Percentiles rank a stretch among this genome's conserved stretches.
Evolutionary conservation across 2,329 filamentous ascomycete genomes (phyloP).

Genomic region (Fusarium newnesense): DNA sequence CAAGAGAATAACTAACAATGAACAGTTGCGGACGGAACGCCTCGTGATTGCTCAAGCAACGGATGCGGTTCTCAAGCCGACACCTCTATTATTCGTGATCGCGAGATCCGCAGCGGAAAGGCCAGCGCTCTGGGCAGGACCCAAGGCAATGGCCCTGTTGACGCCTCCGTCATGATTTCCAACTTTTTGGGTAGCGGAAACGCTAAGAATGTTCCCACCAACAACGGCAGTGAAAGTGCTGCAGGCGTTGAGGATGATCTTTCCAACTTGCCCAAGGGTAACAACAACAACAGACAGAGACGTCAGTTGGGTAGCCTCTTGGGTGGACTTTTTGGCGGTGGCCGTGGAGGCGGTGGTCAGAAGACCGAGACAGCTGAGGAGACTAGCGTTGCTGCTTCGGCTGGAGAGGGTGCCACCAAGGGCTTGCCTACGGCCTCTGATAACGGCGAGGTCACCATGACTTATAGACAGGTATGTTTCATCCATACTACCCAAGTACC

Average conservation of each 20-base stretch:
- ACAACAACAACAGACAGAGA: slow-evolving; percentile 27
- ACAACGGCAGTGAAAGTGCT: slow-evolving; percentile 30
- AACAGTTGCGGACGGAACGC: slow-evolving; percentile 71
- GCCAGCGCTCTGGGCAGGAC: slow-evolving; percentile 72
- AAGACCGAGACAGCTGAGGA: slow-evolving; percentile 49
- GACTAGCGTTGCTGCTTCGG: slow-evolving; percentile 62
- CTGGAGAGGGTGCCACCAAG: slow-evolving; percentile 62
- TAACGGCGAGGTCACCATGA: slow-evolving; percentile 70
- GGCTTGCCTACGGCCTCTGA: slow-evolving; percentile 71
- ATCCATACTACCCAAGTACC: fast-evolving
- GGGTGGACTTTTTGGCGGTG: slow-evolving; percentile 41
- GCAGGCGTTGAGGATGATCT: slow-evolving; percentile 58
- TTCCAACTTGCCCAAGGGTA: slow-evolving; percentile 35
- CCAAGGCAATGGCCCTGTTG: slow-evolving; percentile 66
- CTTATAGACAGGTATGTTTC: slow-evolving; percentile 61
- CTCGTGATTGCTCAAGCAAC: slow-evolving; percentile 72
- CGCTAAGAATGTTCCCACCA: not conserved
- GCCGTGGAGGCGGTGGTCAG: slow-evolving; percentile 34
- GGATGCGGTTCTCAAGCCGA: slow-evolving; percentile 73
- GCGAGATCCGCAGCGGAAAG: slow-evolving; percentile 64
- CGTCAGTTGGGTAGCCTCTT: slow-evolving; percentile 42
- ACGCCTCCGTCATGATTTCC: slow-evolving; percentile 65
- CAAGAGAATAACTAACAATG: not conserved
- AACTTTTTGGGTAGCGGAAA: slow-evolving; percentile 65
- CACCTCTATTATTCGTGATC: slow-evolving; percentile 74